phyloP scores from a whole-genome alignment of 2,329 filamentous ascomycete species.

The Hortaea sp. region DNA sequence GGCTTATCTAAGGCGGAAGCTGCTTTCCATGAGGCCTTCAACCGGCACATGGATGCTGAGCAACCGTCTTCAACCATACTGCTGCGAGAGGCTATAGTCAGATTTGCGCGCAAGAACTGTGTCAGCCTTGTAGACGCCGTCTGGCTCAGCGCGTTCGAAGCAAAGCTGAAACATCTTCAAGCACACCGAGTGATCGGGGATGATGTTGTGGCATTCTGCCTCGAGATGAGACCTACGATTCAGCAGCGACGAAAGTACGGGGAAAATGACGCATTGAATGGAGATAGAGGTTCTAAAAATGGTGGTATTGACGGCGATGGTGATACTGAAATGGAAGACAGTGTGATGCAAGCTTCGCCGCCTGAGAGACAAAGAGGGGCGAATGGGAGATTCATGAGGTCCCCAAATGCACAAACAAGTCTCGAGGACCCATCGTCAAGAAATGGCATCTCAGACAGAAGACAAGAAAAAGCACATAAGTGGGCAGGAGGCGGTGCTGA shows the following conservation, averaged over 20 bases:
- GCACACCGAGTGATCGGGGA: conserved; percentile 21
- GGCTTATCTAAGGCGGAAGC: conserved; percentile 16
- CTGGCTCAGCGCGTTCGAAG: conserved; percentile 19
- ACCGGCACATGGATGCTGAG: conserved; percentile 29
- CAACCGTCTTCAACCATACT: conserved; percentile 24
- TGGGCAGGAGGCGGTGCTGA: conserved; percentile 4
- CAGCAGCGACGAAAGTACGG: too few species aligned
- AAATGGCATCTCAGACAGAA: too few species aligned
- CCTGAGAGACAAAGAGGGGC: too few species aligned
- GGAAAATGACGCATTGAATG: not conserved
- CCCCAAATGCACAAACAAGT: too few species aligned
- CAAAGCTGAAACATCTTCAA: conserved; percentile 25
- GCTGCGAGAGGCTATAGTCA: conserved; percentile 28
- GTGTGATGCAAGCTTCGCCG: too few species aligned
- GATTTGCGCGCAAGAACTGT: conserved; percentile 26
- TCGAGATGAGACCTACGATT: not conserved
- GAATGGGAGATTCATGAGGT: too few species aligned
- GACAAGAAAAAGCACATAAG: conserved; percentile 2
- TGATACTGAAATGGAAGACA: too few species aligned
- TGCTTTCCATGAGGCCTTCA: conserved; percentile 28
- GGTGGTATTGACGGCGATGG: too few species aligned
- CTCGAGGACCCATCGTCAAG: too few species aligned
- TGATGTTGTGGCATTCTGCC: conserved; percentile 13
- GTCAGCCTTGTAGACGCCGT: conserved; percentile 14
- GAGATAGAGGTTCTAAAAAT: not conserved